Base-by-base conservation (phyloP, 177 flowering plant genomes). In the Vitis hybrid region DNA sequence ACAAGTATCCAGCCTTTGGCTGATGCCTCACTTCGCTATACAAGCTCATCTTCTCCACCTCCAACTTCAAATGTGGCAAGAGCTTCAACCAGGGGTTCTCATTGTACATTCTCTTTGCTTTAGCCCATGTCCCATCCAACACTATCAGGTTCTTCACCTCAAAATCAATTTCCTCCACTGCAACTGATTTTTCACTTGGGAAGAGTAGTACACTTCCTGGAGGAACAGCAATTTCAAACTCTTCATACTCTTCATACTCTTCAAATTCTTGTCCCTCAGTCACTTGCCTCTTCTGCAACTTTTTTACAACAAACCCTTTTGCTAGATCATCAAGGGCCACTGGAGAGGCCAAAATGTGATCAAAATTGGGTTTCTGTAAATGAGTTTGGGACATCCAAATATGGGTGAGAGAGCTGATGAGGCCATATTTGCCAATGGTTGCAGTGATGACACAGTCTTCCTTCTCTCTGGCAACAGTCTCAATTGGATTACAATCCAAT, bases 11-110 rank as follows among this genome's bases (percentile, higher is more conserved):
- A n/a, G 80, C 80, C 75, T 74, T 87, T 2, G 98, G 98, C 76
- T 89, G 95, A 10, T 63, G 79, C 74, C 97, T 87, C 60, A 93
- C 95, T 75, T 88, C 97, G 26, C 82, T 59, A 65, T 85, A 93
- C 87, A 93, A 81, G 79, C 97, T 93, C 72, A 60, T 56, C 70
- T 75, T 80, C 15, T 76, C 80, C 53, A 76, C 19, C 69, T 88
- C 90, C 83, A 91, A 78, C 82, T 77, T 90, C 85, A 93, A 62
- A 77, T 90, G 95, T 0, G 97, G 98, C 80, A 93, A 72, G 33
- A 89, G 73, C 79, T 84, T 87, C 85, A 93, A 72, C 97, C 98
- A 93, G 5, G 98, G 97, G 67, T 93, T 93, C 86, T 91, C 97
- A 51, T 69, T 75, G 68, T 88, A 93, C 83, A 93, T 80, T 72